Percentiles rank a stretch among this genome's conserved stretches.
phyloP scores from a whole-genome alignment of 371 early-diverging fungal species.

The Choanephora cucurbitarum region DNA sequence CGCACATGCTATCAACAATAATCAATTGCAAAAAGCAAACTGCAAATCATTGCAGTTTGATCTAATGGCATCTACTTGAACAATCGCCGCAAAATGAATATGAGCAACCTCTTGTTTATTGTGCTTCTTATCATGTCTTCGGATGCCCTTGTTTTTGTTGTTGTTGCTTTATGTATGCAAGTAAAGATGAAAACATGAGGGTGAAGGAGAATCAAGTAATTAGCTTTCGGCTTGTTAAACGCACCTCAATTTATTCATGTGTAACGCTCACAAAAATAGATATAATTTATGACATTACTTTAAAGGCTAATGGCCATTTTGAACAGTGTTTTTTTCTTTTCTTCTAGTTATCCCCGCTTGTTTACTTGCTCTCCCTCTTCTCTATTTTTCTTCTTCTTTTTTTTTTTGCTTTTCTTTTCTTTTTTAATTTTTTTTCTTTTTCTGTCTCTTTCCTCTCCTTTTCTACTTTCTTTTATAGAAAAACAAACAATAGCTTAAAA shows the following conservation, averaged over 20 bases:
- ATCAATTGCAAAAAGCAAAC: too few species aligned
- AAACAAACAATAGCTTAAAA: constrained; percentile 1
- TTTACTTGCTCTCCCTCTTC: constrained; percentile 3
- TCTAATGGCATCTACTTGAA: too few species aligned
- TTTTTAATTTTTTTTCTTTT: constrained; percentile 10
- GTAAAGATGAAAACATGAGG: too few species aligned
- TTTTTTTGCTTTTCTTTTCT: constrained; percentile 7
- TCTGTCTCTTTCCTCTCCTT: constrained; percentile 11
- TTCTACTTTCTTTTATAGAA: constrained; percentile 9
- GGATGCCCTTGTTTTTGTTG: too few species aligned
- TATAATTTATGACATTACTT: constrained; percentile 20
- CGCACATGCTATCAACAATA: too few species aligned
- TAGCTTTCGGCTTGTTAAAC: constrained; percentile 11
- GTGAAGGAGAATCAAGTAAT: neutral
- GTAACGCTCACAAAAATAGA: constrained; percentile 29
- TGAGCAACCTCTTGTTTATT: too few species aligned
- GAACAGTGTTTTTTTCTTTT: neutral
- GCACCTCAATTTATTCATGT: constrained; percentile 22
- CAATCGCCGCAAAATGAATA: too few species aligned
- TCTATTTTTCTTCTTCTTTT: constrained; percentile 9
- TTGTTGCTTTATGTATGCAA: too few species aligned
- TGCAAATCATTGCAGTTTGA: too few species aligned
- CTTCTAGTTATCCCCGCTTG: constrained; percentile 13
- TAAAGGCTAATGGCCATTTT: constrained; percentile 6
- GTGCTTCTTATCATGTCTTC: too few species aligned